Base-by-base conservation (phyloP, 164 flowering plant genomes). In the Magnolia officinalis region DNA sequence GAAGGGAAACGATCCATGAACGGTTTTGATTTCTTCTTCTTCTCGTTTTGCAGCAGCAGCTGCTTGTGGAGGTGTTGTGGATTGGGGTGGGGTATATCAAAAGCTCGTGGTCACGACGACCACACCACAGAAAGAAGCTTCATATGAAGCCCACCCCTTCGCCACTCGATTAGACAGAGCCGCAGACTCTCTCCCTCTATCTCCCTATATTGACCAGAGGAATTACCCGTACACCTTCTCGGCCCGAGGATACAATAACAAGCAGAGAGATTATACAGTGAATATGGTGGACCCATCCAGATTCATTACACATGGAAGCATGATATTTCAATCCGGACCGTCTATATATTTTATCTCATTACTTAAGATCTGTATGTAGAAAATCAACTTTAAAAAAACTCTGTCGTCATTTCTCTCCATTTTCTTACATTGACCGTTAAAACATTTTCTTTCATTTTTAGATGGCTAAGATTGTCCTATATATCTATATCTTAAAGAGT, bases 161-260 rank as follows among this genome's bases (percentile, higher is more conserved):
- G 70, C 79, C 82, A 80, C 82, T 76, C 82, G 79, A 76, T 80
- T 80, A 50, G 79, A 72, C 71, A 68, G n/a, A 16, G 50, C 29
- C 71, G 8, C 29, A 68, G 72, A 51, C 63, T 74, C 51, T 63
- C 76, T 24, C 19, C 24, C 58, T 4, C 72, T 31, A 63, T 4
- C 58, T 50, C 61, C 45, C 78, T 67, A 73, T 70, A 58, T 45
- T 55, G 61, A 55, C 61, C 61, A 55, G 61, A 55, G 19, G 61
- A 55, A 55, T 55, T 55, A 11, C 16, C 13, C 61, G 61, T 16
- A 37, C 45, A 37, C 45, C 6, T 55, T 2, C 61, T 55, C 61
- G 61, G 61, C 61, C 61, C 61, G 13, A 11, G 61, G 61, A 26
- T 26, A 26, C 29, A 26, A 26, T 26, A 26, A 26, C 29, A 1